Base-by-base conservation (phyloP, 306 rosid genomes). In the Fragaria iinumae region DNA sequence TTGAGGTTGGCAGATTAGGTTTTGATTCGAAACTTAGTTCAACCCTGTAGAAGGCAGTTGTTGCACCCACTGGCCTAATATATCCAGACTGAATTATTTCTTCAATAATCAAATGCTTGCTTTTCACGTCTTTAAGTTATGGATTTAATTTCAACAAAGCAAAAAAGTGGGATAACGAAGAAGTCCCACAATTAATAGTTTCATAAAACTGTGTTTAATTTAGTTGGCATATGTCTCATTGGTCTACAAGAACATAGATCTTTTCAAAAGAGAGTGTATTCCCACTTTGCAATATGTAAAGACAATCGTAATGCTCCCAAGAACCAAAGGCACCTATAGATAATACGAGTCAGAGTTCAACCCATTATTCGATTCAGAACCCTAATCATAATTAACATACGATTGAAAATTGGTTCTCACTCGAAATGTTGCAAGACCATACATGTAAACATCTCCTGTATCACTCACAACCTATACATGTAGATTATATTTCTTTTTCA, bases 41-140 rank as follows among this genome's bases (percentile, higher is more conserved):
- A 89, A 87, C 87, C 73, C 83, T 59, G 48, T 45, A 45, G 62
- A 38, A 89, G 43, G 27, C n/a, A 65, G 98, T 92, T 86, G 99
- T 92, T 96, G 84, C 93, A 92, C 96, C 99, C 87, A 91, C 97
- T 91, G 75, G 82, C 70, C 86, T 75, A 65, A 65, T 36, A 36
- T 64, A 76, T 79, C 78, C 59, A 62, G 77, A 41, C 3, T 45
- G 63, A 66, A 43, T 12, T 47, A 69, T 78, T 78, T 84, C 76
- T 65, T 52, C 8, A 74, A 66, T 1, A 20, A 82, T 85, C 85
- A 16, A 63, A 82, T 83, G 83, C 95, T 90, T 94, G 79, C 68
- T 84, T 82, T 67, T 9, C 45, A 89, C 87, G 97, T 76, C 88
- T 80, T 80, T 74, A 78, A 76, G 59, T 80, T 0, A 3, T 84